A percentile compares a stretch with the other conserved stretches of the same genome.
Conservation (phyloP, 192 early-diverging fungal species). For the Umbelopsis vinacea region DNA sequence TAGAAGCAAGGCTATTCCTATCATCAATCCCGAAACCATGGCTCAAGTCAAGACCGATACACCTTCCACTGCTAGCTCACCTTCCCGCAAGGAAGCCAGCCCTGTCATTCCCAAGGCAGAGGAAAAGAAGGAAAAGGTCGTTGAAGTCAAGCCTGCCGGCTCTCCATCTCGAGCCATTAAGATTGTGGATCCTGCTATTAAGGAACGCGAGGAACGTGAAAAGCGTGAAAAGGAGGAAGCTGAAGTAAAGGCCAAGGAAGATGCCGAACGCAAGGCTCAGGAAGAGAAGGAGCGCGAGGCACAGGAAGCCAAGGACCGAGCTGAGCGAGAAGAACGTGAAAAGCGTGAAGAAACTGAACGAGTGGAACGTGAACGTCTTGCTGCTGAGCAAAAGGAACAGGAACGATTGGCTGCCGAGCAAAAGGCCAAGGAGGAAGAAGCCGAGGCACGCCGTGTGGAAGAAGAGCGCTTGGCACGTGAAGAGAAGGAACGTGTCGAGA, state of each 20-base stretch:
- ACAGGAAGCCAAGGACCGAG: conserved; percentile 37
- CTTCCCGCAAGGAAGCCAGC: conserved; percentile 27
- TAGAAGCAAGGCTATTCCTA: conserved; percentile 63
- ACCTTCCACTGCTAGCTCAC: conserved; percentile 38
- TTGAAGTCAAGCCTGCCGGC: conserved; percentile 35
- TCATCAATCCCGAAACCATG: conserved; percentile 76
- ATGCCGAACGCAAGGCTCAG: conserved; percentile 29
- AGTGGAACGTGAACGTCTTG: not conserved
- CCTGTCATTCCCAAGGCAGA: conserved; percentile 45
- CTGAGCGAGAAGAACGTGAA: conserved; percentile 31
- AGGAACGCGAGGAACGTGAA: conserved; percentile 48
- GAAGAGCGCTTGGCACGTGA: conserved; percentile 31
- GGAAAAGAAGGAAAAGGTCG: conserved; percentile 36
- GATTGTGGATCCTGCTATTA: conserved; percentile 57
- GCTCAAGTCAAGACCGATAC: conserved; percentile 64
- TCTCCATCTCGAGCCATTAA: conserved; percentile 40
- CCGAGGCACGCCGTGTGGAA: conserved; percentile 7
- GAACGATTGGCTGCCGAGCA: conserved; percentile 23
- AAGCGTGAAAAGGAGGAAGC: conserved; percentile 51
- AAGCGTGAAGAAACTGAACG: conserved; percentile 18
- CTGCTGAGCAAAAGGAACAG: conserved; percentile 13
- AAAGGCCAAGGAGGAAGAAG: conserved; percentile 37
- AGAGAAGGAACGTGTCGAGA: conserved; percentile 27
- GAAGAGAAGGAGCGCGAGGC: conserved; percentile 36
- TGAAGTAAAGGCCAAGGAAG: conserved; percentile 36